A percentile compares a stretch with the other conserved stretches of the same genome.
These are phyloP conservation scores for Calonectria fujianensis DNA, from an alignment of 2,329 filamentous ascomycete species.

Conservation along the genomic window DNA sequence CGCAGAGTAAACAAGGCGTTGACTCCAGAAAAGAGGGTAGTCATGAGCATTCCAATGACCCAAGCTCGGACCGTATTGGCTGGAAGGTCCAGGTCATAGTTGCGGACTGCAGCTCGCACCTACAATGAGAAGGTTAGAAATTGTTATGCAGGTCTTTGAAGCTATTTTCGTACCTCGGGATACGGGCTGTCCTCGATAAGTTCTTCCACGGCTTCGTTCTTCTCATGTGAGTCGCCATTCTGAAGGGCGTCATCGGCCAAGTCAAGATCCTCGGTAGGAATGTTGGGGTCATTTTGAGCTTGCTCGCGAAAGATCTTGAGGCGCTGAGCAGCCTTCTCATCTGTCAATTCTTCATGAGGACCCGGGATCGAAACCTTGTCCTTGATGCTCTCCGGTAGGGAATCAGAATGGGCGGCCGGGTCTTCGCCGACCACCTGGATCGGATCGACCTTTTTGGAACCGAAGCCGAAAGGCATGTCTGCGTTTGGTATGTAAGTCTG, in stretches of 20 bases:
- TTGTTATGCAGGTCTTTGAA: too few species aligned
- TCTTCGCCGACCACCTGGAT: constrained; percentile 17
- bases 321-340: constrained; percentile 19
- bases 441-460: constrained; percentile 19
- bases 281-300: constrained; percentile 13
- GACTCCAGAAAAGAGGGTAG: constrained; percentile 10
- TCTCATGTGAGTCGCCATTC: neutral
- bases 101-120: constrained; percentile 19
- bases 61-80: constrained; percentile 19
- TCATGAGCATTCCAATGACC: constrained; percentile 23
- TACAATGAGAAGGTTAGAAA: neutral
- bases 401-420: constrained; percentile 16
- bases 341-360: neutral
- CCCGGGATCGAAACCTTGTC: neutral
- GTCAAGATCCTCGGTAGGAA: constrained; percentile 3
- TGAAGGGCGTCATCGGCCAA: neutral
- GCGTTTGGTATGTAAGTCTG: neutral
- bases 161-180: neutral
- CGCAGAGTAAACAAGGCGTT: constrained; percentile 20
- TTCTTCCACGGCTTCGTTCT: constrained; percentile 1
- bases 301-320: constrained; percentile 18
- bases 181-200: constrained; percentile 17
- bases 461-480: constrained; percentile 24
- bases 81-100: constrained; percentile 7
- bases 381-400: constrained; percentile 5